Base-by-base conservation (phyloP, 2,329 filamentous ascomycete species). In the Colletotrichum navitas region DNA sequence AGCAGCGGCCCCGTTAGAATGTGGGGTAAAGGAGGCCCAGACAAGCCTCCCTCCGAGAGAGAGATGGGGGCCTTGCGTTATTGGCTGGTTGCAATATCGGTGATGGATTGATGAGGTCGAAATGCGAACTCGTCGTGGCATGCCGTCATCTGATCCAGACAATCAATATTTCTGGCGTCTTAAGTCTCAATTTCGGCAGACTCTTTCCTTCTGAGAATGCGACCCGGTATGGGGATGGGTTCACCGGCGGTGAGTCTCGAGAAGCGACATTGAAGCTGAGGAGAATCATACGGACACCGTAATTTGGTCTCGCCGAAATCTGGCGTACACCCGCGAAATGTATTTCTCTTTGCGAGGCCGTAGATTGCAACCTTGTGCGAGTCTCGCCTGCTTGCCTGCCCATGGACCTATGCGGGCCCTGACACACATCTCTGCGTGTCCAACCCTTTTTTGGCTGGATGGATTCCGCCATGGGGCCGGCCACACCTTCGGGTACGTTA, bases 221-320 rank as follows among this genome's bases (percentile, higher is more conserved):
- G 32, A 41, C 32, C 63, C 55, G 63, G 29, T 62, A 49, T 51
- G 63, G 62, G 55, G 32, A 62, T 56, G 63, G 41, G 41, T 55
- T 55, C 61, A 51, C 34, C 47, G 24, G 26, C 60, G 41, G 24
- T 39, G 6, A 47, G 11, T 47, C 14, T 56, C n/a, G 29, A 39
- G 58, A 71, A 71, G 45, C 64, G 68, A 68, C 45, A 71, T 71
- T 63, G 58, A n/a, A 21, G 43, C 26, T 26, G 55, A 56, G 26
- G 51, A 36, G 14, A 16, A 14, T 29, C 26, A 51, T 29, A 62
- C n/a, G 32, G 16, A 41, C 52, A n/a, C 43, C 8, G 32, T 32
- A n/a, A 47, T 47, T 24, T 47, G 11, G 32, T 32, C 32, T 45
- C 26, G 39, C 39, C 26, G 39, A 32, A 43, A 43, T 43, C 6